A percentile compares a stretch with the other conserved stretches of the same genome.
These are phyloP conservation scores for Kodamaea restingae DNA, from an alignment of 805 yeast species.

Conservation along the genomic window DNA sequence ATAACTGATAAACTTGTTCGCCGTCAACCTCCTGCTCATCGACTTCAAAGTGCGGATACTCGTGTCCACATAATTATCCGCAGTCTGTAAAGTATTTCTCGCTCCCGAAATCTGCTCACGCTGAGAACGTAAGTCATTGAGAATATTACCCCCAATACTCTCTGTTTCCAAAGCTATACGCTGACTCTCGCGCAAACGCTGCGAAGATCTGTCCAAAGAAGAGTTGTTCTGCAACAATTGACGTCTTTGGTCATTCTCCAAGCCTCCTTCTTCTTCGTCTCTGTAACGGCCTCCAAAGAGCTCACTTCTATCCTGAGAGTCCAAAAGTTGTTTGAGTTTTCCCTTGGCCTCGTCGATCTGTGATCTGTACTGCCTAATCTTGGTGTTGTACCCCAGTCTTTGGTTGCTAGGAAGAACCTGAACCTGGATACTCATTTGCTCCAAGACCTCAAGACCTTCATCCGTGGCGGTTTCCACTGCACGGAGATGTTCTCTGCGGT, in stretches of 20 bases:
- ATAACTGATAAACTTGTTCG: conserved; percentile 84
- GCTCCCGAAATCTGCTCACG: conserved; percentile 87
- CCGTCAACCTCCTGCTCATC: conserved; percentile 90
- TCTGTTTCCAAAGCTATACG: conserved; percentile 92
- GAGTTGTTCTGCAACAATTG: conserved; percentile 74
- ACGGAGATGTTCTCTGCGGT: conserved; percentile 51
- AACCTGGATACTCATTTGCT: conserved; percentile 84
- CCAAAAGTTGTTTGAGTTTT: conserved; percentile 53
- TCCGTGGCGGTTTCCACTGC: conserved; percentile 68
- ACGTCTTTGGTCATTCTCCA: conserved; percentile 68
- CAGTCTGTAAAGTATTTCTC: conserved; percentile 80
- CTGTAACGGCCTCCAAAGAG: conserved; percentile 59
- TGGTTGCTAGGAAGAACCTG: conserved; percentile 74
- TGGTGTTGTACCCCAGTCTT: conserved; percentile 69
- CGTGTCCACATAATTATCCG: conserved; percentile 89
- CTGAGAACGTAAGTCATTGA: conserved; percentile 85
- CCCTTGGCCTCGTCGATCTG: conserved; percentile 56
- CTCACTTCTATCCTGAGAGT: conserved; percentile 66
- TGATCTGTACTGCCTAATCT: conserved; percentile 65
- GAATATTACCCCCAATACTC: conserved; percentile 81
- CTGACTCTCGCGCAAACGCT: conserved; percentile 81
- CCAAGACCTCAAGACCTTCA: conserved; percentile 74
- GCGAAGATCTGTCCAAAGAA: conserved; percentile 75
- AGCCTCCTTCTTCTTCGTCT: conserved; percentile 34
- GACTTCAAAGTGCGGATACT: conserved; percentile 79